Base-by-base conservation (phyloP, 306 rosid species). In the Malus asiatica region DNA sequence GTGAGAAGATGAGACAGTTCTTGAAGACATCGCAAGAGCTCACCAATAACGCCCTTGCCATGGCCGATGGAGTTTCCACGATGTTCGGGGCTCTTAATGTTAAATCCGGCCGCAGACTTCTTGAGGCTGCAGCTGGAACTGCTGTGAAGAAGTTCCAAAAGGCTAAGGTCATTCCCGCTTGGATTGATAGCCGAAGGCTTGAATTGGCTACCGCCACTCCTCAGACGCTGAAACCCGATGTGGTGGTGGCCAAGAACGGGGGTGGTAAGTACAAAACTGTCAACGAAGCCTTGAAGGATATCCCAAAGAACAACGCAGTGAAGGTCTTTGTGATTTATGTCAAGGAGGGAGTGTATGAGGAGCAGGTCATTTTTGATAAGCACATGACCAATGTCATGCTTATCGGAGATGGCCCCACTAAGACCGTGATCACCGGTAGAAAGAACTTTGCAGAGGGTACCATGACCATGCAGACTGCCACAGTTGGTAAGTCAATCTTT, bases 351-450 rank as follows among this genome's bases (percentile, higher is more conserved):
- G 72, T 86, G 29, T 94, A 91, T 27, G 32, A 25, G 0, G 96
- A 90, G 80, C 23, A 44, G 9, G 89, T 91, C 2, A 5, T 29
- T 3, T 1, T 94, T 4, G 32, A 33, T 4, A 81, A 78, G 76
- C 0, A 4, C 2, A 86, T 83, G 93, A 82, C 78, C 9, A 40
- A 72, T 38, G 84, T 94, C 60, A 80, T 86, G 33, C 57, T 94
- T 64, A 58, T 88, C 19, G 98, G 96, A 11, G 98, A 94, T 60
- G 98, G 98, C 35, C 89, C 98, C 8, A 79, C 84, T 8, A 87
- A 84, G 69, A 88, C 96, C 48, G 85, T 2, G 53, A 75, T 94
- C 88, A 85, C 87, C 3, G 88, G 82, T 2, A 80, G 25, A 48
- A 58, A 33, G 60, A 90, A 84, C 82, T 86, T 19, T 20, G 27